phyloP scores from a whole-genome alignment of 2,329 filamentous ascomycete species.

The Gaeumannomyces tritici region DNA sequence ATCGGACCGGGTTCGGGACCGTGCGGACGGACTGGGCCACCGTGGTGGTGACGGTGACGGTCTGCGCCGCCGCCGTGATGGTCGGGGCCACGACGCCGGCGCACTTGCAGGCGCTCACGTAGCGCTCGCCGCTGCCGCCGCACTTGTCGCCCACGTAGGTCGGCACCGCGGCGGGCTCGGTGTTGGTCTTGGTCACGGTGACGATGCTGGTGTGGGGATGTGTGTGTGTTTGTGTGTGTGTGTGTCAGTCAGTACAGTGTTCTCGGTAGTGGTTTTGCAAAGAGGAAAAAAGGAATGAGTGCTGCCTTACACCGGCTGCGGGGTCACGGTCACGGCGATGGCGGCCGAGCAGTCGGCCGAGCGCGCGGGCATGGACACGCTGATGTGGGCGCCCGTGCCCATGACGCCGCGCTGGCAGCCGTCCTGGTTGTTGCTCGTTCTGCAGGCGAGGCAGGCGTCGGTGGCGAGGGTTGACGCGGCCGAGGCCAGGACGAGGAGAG shows the following conservation, averaged over 20 bases:
- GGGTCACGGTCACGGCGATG: background rate
- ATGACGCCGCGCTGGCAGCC: conserved; percentile 6
- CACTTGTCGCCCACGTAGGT: background rate
- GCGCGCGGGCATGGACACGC: background rate
- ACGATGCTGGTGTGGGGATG: too few relatives aligned
- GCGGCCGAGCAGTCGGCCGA: background rate
- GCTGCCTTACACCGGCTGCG: background rate
- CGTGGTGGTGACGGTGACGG: background rate
- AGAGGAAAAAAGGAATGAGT: too few relatives aligned
- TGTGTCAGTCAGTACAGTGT: too few relatives aligned
- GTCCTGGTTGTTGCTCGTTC: conserved; percentile 2
- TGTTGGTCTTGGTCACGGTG: background rate
- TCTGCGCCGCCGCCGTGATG: background rate
- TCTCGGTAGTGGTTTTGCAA: too few relatives aligned
- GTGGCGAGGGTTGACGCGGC: conserved; percentile 12
- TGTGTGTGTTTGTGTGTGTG: too few relatives aligned
- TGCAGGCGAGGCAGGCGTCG: conserved; percentile 4
- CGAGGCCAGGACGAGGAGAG: conserved; percentile 13
- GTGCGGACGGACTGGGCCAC: background rate
- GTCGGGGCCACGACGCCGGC: background rate
- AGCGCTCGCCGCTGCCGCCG: background rate
- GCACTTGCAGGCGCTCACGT: background rate
- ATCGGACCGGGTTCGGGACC: background rate
- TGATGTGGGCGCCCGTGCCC: background rate
- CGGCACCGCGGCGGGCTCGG: background rate